phyloP scores from a whole-genome alignment of 1,284 basidiomycete genomes.

The Moesziomyces sp. region DNA sequence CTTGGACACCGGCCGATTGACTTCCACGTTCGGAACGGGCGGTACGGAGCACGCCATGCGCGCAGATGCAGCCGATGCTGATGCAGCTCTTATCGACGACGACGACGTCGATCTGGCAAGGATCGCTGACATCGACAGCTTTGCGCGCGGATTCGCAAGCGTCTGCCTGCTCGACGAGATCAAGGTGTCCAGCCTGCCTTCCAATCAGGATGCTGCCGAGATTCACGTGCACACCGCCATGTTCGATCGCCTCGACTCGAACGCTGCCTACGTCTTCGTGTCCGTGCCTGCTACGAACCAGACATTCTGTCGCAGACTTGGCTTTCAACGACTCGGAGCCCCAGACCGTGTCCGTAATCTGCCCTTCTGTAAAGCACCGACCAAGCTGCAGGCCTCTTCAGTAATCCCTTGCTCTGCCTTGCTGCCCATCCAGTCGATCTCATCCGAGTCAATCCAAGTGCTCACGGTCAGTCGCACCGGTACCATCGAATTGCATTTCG shows the following conservation, averaged over 20 bases:
- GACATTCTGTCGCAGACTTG: slow-evolving; percentile 34
- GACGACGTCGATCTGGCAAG: slow-evolving; percentile 21
- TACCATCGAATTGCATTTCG: slow-evolving; percentile 22
- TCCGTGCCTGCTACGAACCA: slow-evolving; percentile 19
- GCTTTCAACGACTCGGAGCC: slow-evolving; percentile 17
- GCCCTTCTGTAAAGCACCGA: slow-evolving; percentile 29
- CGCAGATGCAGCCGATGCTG: slow-evolving; percentile 14
- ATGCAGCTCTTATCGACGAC: slow-evolving; percentile 14
- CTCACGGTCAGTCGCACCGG: slow-evolving; percentile 9
- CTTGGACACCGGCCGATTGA: slow-evolving; percentile 19
- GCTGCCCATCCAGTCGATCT: slow-evolving; percentile 5
- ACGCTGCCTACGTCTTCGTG: slow-evolving; percentile 25
- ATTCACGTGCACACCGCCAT: slow-evolving; percentile 14
- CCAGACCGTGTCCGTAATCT: slow-evolving; percentile 10
- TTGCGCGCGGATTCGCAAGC: slow-evolving; percentile 54
- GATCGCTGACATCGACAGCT: slow-evolving; percentile 45
- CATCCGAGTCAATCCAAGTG: slow-evolving; percentile 14
- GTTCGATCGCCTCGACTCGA: slow-evolving; percentile 9
- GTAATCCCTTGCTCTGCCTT: slow-evolving; percentile 6
- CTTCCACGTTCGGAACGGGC: slow-evolving; percentile 14
- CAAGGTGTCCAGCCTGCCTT: slow-evolving; percentile 7
- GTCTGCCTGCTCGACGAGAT: slow-evolving; percentile 56
- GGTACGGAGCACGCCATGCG: slow-evolving; percentile 12
- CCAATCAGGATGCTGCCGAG: background rate
- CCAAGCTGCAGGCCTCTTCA: slow-evolving; percentile 12